These are phyloP conservation scores for Russula vinacea DNA, from an alignment of 768 basidiomycete species.

Conservation along the genomic window DNA sequence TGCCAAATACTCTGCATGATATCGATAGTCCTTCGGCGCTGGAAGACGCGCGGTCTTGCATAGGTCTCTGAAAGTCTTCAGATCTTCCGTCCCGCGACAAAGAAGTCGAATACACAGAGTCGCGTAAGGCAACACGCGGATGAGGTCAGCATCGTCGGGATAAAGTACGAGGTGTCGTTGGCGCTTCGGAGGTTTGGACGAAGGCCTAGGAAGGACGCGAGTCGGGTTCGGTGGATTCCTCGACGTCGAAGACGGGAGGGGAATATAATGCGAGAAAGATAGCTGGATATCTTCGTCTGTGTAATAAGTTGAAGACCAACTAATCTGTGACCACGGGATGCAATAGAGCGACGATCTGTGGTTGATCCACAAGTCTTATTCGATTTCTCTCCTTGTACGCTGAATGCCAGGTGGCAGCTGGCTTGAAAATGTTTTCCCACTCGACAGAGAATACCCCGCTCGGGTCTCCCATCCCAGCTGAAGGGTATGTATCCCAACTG, in stretches of 20 bases:
- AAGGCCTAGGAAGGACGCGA: not conserved
- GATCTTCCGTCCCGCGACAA: slow-evolving; percentile 38
- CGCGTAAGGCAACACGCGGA: slow-evolving; percentile 47
- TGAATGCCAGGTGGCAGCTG: slow-evolving; percentile 38
- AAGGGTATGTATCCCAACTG: slow-evolving; percentile 40
- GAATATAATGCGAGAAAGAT: slow-evolving; percentile 46
- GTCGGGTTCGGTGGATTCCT: not conserved
- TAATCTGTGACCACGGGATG: slow-evolving; percentile 47
- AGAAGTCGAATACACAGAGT: slow-evolving; percentile 54
- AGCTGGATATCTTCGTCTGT: slow-evolving; percentile 32
- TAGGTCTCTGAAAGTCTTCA: slow-evolving; percentile 42
- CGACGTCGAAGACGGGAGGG: slow-evolving; percentile 43
- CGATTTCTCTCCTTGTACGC: slow-evolving; percentile 49
- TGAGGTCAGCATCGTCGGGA: slow-evolving; percentile 36
- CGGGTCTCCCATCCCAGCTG: slow-evolving; percentile 65
- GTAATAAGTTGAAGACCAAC: slow-evolving; percentile 38
- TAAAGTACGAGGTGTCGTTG: slow-evolving; percentile 41
- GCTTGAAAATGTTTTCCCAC: slow-evolving; percentile 43
- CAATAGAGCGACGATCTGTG: slow-evolving; percentile 39
- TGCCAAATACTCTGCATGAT: slow-evolving; percentile 41
- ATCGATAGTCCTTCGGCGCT: slow-evolving; percentile 34
- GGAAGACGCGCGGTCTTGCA: slow-evolving; percentile 40
- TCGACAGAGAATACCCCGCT: slow-evolving; percentile 57
- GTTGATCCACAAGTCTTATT: slow-evolving; percentile 35
- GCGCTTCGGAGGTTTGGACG: slow-evolving; percentile 17